Percentiles rank a stretch among this genome's conserved stretches.
Evolutionary conservation across 2,329 filamentous ascomycete species (phyloP).

Genomic region (Apiospora malaysiana): DNA sequence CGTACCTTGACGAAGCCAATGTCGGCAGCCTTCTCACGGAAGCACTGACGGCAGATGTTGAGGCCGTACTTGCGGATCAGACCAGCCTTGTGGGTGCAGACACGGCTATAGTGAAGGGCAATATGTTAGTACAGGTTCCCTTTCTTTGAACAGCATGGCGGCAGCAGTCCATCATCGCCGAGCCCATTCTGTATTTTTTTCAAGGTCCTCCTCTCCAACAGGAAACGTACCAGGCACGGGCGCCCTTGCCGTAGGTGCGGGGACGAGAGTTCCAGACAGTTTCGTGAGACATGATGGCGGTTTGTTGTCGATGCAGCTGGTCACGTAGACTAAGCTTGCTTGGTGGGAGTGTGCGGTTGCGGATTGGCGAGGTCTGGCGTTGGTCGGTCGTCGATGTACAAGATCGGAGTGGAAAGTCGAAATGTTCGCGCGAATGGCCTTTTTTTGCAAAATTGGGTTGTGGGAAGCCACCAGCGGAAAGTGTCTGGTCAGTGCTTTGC

Average conservation of each 20-base stretch:
- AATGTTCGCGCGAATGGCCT: conserved; percentile 18
- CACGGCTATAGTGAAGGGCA: conserved; percentile 53
- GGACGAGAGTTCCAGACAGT: conserved; percentile 99
- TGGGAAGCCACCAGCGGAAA: conserved; percentile 16
- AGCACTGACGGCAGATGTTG: conserved; percentile 84
- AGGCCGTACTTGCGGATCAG: conserved; percentile 99
- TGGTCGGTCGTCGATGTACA: conserved; percentile 17
- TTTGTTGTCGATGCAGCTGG: conserved; percentile 36
- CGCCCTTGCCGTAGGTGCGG: conserved; percentile 95
- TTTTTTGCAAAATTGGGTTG: conserved; percentile 21
- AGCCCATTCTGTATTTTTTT: conserved; percentile 16
- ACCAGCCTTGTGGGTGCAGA: conserved; percentile 94
- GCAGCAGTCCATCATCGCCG: conserved; percentile 19
- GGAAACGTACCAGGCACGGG: conserved; percentile 82
- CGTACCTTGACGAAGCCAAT: conserved; percentile 76
- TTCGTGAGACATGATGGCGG: conserved; percentile 75
- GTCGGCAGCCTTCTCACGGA: conserved; percentile 75
- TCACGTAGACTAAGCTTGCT: conserved; percentile 18
- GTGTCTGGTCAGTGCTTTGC: conserved; percentile 12
- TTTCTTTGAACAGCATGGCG: conserved; percentile 11
- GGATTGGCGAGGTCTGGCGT: conserved; percentile 18
- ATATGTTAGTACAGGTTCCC: conserved; percentile 34
- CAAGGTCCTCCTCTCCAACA: conserved; percentile 22
- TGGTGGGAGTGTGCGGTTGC: conserved; percentile 13
- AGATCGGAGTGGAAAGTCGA: conserved; percentile 17